phyloP scores from a whole-genome alignment of 305 asterid species.

The Lippia alba region DNA sequence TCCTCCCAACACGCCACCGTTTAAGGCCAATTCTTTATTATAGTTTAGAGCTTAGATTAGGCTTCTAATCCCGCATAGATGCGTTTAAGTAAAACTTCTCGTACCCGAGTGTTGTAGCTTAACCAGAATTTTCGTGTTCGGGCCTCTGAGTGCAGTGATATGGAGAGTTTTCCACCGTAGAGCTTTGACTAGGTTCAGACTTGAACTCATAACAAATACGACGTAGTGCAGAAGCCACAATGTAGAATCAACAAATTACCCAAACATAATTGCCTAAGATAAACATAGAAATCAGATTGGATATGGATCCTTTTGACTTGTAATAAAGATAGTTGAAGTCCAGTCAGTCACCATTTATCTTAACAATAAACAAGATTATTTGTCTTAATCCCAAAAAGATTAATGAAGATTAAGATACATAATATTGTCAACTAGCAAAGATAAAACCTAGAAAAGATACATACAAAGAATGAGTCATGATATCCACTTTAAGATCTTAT shows the following conservation, averaged over 20 bases:
- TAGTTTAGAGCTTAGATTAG: background rate
- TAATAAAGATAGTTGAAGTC: constrained; percentile 34
- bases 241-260: background rate
- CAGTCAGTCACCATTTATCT: constrained; percentile 41
- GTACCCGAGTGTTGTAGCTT: no score
- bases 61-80: background rate
- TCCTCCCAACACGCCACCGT: background rate
- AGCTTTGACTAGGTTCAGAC: no score
- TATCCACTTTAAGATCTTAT: background rate
- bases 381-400: constrained; percentile 20
- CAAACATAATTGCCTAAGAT: background rate
- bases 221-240: no score
- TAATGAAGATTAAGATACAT: constrained; percentile 6
- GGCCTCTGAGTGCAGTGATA: no score
- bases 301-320: constrained; percentile 1
- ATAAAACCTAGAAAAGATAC: background rate
- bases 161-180: no score
- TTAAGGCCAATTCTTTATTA: background rate
- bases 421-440: background rate
- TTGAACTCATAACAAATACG: no score
- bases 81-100: background rate
- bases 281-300: background rate
- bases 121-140: no score
- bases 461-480: background rate
- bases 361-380: constrained; percentile 27